These are phyloP conservation scores for Sporothrix pseudoabietina DNA, from an alignment of 2,329 filamentous ascomycete species.

Conservation along the genomic window DNA sequence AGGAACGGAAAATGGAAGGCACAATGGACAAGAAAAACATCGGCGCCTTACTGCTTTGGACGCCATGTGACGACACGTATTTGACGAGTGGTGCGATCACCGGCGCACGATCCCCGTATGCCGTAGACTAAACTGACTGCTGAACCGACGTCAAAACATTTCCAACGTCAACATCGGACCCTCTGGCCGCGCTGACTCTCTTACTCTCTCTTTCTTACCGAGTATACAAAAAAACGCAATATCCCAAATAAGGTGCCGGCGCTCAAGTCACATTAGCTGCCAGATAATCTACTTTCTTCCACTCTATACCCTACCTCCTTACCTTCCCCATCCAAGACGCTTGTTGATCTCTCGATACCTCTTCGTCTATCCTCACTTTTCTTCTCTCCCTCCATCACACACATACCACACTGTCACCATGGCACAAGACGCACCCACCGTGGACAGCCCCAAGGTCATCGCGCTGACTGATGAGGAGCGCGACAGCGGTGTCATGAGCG, in stretches of 20 bases:
- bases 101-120: not conserved
- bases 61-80: not conserved
- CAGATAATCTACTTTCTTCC: not conserved
- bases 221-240: not conserved
- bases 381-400: not conserved
- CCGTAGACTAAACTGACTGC: not conserved
- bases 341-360: not conserved
- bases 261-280: not conserved
- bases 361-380: too few species aligned
- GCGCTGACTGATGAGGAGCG: conserved; percentile 37
- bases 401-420: conserved; percentile 17
- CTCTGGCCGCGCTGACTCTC: not conserved
- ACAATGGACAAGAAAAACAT: not conserved
- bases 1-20: not conserved
- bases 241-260: not conserved
- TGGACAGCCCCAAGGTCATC: conserved; percentile 29
- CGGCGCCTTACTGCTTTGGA: not conserved
- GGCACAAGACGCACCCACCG: conserved; percentile 7
- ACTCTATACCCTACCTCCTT: not conserved
- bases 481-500: conserved; percentile 36
- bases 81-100: not conserved
- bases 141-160: not conserved
- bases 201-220: not conserved
- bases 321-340: not conserved
- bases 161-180: not conserved